These are phyloP conservation scores for Phytopythium litorale DNA, from an alignment of 352 stramenopile genomes.

Conservation along the genomic window DNA sequence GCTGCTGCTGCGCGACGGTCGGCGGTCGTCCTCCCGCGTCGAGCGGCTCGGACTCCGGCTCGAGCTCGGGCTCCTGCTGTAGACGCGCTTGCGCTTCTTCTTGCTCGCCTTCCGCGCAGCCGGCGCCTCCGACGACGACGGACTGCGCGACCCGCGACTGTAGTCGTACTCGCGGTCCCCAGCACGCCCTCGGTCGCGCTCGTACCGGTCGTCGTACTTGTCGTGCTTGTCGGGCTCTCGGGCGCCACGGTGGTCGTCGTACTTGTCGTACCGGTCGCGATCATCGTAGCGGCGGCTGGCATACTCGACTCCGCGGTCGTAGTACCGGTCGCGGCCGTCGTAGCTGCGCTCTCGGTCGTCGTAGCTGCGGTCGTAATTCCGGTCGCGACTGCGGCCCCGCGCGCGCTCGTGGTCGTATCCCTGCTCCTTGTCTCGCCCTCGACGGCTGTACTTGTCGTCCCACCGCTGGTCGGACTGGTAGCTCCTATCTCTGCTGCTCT, in stretches of 20 bases:
- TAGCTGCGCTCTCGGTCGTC: conserved; percentile 22
- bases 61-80: conserved; percentile 12
- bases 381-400: conserved; percentile 14
- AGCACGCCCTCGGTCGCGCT: neutral
- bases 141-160: conserved; percentile 3
- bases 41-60: conserved; percentile 4
- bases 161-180: neutral
- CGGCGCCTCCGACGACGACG: conserved; percentile 1
- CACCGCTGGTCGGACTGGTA: conserved; percentile 10
- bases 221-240: conserved; percentile 5
- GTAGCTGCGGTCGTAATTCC: conserved; percentile 15
- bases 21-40: neutral
- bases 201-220: neutral
- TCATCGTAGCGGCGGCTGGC: conserved; percentile 31
- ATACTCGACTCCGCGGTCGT: conserved; percentile 15
- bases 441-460: conserved; percentile 9
- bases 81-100: conserved; percentile 36
- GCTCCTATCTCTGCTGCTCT: conserved; percentile 7
- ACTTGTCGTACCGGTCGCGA: conserved; percentile 22
- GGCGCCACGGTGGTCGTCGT: conserved; percentile 14
- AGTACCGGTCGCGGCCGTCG: conserved; percentile 28
- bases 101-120: conserved; percentile 8
- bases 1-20: neutral
- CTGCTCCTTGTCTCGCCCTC: conserved; percentile 5
- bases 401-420: conserved; percentile 9